These are phyloP conservation scores for Monascus ruber DNA, from an alignment of 2,329 filamentous ascomycete genomes.

Conservation along the genomic window DNA sequence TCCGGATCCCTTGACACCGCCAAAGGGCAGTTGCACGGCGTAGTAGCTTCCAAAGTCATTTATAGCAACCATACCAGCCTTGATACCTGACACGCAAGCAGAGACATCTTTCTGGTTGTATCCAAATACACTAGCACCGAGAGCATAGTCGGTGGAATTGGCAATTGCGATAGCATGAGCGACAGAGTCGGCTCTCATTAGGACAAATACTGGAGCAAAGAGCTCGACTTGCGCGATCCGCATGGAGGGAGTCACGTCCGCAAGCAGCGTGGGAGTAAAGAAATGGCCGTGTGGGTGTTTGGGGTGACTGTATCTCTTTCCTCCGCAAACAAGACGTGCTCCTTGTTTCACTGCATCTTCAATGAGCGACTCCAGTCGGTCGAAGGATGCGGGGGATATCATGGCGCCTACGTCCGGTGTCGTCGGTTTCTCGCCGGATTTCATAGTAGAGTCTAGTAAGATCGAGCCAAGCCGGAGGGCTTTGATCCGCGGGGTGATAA, in stretches of 20 bases:
- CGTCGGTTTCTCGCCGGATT: slow-evolving; percentile 9
- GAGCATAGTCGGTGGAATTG: slow-evolving; percentile 73
- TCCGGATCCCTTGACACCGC: slow-evolving; percentile 76
- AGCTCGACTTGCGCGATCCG: slow-evolving; percentile 79
- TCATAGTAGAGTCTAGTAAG: slow-evolving; percentile 37
- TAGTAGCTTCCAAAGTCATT: slow-evolving; percentile 96
- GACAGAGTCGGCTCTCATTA: slow-evolving; percentile 63
- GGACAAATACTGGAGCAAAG: slow-evolving; percentile 79
- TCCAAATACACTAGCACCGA: slow-evolving; percentile 84
- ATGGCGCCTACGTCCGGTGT: slow-evolving; percentile 71
- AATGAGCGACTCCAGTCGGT: slow-evolving; percentile 64
- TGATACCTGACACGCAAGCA: slow-evolving; percentile 55
- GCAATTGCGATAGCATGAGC: slow-evolving; percentile 62
- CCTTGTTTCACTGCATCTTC: slow-evolving; percentile 65
- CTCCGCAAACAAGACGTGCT: slow-evolving; percentile 71
- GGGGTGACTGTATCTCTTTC: slow-evolving; percentile 60
- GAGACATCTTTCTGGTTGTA: slow-evolving; percentile 51
- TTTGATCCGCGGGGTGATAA: slow-evolving; percentile 62
- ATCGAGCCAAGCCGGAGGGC: slow-evolving; percentile 64
- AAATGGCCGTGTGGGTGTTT: slow-evolving; percentile 71
- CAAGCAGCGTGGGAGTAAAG: slow-evolving; percentile 81
- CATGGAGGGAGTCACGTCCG: slow-evolving; percentile 81
- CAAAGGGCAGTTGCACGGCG: slow-evolving; percentile 88
- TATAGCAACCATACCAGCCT: slow-evolving; percentile 81
- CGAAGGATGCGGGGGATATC: slow-evolving; percentile 69